Conservation (phyloP, 345 rosid genomes). For the Rhodamnia argentea region DNA sequence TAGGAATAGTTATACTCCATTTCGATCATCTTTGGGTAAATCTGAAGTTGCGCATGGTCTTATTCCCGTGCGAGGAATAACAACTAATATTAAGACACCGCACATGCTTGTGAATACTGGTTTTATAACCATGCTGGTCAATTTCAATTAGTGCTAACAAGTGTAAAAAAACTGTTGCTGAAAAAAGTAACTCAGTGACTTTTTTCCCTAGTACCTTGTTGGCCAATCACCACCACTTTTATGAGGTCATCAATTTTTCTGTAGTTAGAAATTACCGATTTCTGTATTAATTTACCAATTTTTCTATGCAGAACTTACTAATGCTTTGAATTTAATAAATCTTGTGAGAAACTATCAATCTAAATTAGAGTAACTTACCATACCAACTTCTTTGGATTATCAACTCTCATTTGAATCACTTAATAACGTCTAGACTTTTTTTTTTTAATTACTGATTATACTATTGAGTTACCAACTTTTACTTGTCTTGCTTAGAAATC, state of each 20-base stretch:
- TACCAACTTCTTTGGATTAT: neutral
- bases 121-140: neutral
- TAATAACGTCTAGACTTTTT: neutral
- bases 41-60: neutral
- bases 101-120: neutral
- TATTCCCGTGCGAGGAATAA: neutral
- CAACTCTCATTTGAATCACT: neutral
- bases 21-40: neutral
- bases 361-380: neutral
- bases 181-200: neutral
- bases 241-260: neutral
- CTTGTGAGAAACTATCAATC: neutral
- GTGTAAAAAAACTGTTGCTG: neutral
- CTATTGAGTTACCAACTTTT: neutral
- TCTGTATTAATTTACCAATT: neutral
- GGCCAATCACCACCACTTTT: neutral
- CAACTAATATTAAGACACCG: neutral
- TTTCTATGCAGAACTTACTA: neutral
- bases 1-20: neutral
- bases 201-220: neutral
- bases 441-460: neutral
- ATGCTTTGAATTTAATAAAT: neutral
- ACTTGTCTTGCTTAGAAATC: neutral
- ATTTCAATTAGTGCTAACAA: neutral
- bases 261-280: rapidly evolving